Conservation (phyloP, 148 eudicot species). For the Rhododendron mucronatum region DNA sequence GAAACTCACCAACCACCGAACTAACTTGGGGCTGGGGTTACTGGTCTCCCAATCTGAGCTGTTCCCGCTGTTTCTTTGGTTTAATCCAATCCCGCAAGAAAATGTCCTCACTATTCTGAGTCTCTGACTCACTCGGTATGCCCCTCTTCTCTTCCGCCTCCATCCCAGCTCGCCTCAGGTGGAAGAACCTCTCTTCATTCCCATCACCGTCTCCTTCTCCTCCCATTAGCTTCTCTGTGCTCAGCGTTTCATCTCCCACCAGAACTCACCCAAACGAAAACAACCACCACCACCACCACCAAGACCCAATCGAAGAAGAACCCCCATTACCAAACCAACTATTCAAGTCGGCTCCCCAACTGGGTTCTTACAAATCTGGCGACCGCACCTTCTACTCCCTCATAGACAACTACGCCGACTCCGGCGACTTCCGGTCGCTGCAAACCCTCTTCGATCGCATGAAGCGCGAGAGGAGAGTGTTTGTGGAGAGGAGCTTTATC, state of each 20-base stretch:
- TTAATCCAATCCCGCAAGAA: background rate
- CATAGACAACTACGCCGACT: conserved; percentile 47
- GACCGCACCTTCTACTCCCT: conserved; percentile 72
- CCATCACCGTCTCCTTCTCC: background rate
- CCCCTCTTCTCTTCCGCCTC: conserved; percentile 19
- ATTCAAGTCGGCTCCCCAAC: conserved; percentile 30
- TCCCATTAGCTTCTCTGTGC: conserved; percentile 20
- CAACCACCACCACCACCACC: background rate
- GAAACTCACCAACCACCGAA: too few relatives aligned
- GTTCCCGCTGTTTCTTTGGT: background rate
- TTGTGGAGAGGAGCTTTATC: conserved; percentile 63
- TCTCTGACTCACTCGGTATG: conserved; percentile 29
- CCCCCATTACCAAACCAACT: conserved; percentile 35
- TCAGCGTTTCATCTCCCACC: conserved; percentile 11
- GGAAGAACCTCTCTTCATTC: conserved; percentile 18
- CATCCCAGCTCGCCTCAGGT: conserved; percentile 15
- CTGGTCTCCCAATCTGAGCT: too few relatives aligned
- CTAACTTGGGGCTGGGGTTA: too few relatives aligned
- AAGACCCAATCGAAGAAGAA: conserved; percentile 7
- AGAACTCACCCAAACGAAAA: conserved; percentile 13
- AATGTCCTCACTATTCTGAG: too few relatives aligned
- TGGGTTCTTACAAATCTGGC: conserved; percentile 69
- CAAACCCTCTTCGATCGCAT: conserved; percentile 57
- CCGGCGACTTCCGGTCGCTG: conserved; percentile 53
- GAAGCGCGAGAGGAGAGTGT: conserved; percentile 59